Evolutionary conservation across 805 yeast species (phyloP), one percentile per base, ranked within the genome.

Genomic region (Vanderwaltozyma verrucispora): DNA sequence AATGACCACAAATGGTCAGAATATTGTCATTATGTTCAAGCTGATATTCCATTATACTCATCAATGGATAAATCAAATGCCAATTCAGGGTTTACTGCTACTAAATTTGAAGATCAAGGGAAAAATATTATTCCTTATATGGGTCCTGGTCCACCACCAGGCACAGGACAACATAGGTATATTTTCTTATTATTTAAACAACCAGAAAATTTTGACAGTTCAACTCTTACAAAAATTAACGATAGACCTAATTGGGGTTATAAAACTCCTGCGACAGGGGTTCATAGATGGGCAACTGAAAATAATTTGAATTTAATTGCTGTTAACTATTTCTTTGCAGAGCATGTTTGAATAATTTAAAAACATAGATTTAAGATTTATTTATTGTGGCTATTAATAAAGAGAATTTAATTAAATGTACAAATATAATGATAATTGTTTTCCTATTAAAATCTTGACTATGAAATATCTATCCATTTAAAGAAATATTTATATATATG

Each of bases 81-180:
- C 2, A 34, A 30, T 15, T 32, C 21, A 13, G 36, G 30, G 1
- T 29, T 30, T 15, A 10, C 21, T 14, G 38, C 20, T 34, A 19
- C 37, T n/a, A 20, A 67, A 30, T 68, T 63, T 28, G 4, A 42
- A 13, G 30, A 40, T 14, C 43, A 56, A 29, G 77, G 73, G 16
- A 52, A 44, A 16, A 67, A 67, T 30, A 46, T 81, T 23, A 53
- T 76, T 31, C 64, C 76, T 5, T 86, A 87, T 59, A 53, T 63
- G 48, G 94, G 94, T 0, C 95, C 96, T 3, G 95, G 74, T 5
- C 96, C 96, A n/a, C 96, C 96, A 28, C 71, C 72, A 40, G 77
- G 76, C 38, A 82, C 95, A 1, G 89, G 94, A 12, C 73, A 78
- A 53, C 96, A 88, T 65, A 76, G 96, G 46, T 88, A 88, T 57